phyloP scores from a whole-genome alignment of 306 rosid species.

The Rubus parviflorus region DNA sequence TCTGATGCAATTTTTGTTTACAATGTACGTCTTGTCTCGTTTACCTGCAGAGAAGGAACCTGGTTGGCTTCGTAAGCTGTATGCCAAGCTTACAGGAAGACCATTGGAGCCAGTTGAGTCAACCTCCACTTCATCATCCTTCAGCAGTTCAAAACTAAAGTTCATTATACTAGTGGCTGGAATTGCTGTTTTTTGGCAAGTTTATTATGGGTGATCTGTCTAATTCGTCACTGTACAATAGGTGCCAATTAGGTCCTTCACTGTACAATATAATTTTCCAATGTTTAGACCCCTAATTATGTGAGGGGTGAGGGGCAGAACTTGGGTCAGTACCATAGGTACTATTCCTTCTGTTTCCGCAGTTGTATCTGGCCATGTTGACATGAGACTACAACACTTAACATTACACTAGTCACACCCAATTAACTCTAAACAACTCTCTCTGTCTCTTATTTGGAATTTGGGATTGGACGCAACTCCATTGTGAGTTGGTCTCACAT shows the following conservation, averaged over 20 bases:
- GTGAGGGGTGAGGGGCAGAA: conserved; percentile 10
- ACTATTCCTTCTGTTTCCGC: background rate
- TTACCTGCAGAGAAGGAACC: conserved; percentile 46
- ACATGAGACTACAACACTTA: background rate
- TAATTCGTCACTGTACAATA: conserved; percentile 13
- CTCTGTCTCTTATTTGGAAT: background rate
- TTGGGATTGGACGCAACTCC: too few relatives aligned
- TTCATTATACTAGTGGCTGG: conserved; percentile 60
- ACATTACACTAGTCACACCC: background rate
- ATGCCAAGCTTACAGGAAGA: conserved; percentile 57
- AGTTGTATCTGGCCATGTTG: conserved; percentile 7
- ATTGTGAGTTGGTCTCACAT: too few relatives aligned
- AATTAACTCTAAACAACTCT: background rate
- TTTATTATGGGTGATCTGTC: conserved; percentile 45
- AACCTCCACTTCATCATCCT: conserved; percentile 39
- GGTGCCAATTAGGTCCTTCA: conserved; percentile 26
- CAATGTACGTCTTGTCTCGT: conserved; percentile 24
- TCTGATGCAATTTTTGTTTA: background rate
- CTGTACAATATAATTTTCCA: conserved; percentile 35
- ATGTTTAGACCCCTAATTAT: conserved; percentile 28
- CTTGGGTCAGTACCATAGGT: background rate
- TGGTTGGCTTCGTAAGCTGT: conserved; percentile 36
- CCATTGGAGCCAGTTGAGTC: conserved; percentile 41
- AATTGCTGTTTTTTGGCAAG: conserved; percentile 71
- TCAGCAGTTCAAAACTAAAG: conserved; percentile 49